Conservation (phyloP, 1,139 yeast genomes). For the Zygoascus meyerae region DNA sequence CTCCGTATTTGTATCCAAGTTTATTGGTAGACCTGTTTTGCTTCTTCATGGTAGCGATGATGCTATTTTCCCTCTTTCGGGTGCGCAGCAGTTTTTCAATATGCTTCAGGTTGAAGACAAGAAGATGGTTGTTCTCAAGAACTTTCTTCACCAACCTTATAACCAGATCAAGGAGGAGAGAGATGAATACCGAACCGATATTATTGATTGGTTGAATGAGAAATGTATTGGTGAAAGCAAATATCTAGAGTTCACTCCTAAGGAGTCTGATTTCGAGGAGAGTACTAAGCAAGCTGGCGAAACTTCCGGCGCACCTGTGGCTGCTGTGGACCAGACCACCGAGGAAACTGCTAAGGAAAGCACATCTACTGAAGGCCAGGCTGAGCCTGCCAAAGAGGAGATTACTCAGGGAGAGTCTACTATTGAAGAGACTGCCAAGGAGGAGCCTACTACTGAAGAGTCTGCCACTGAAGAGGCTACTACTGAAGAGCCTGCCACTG, state of each 20-base stretch:
- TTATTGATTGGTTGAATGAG: constrained; percentile 39
- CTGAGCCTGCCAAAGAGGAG: constrained; percentile 11
- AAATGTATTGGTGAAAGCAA: constrained; percentile 17
- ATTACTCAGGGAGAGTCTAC: constrained; percentile 4
- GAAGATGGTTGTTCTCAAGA: constrained; percentile 33
- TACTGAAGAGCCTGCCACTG: constrained; percentile 6
- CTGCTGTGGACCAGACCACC: constrained; percentile 7
- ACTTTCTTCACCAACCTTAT: constrained; percentile 34
- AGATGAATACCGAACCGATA: constrained; percentile 33
- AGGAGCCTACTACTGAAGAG: constrained; percentile 6
- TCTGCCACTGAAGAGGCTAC: constrained; percentile 10
- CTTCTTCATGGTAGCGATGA: constrained; percentile 53
- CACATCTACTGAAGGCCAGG: too few species aligned
- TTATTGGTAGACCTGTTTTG: constrained; percentile 44
- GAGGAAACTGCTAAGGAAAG: constrained; percentile 9
- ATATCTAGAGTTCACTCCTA: constrained; percentile 6
- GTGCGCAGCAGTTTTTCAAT: constrained; percentile 45
- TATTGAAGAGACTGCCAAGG: constrained; percentile 9
- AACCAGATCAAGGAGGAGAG: constrained; percentile 42
- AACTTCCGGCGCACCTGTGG: constrained; percentile 1
- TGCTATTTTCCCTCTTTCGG: constrained; percentile 50
- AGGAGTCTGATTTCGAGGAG: constrained; percentile 1
- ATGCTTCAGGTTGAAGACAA: constrained; percentile 35
- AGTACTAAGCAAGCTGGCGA: constrained; percentile 1
- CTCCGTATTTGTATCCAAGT: constrained; percentile 40